A percentile compares a stretch with the other conserved stretches of the same genome.
phyloP scores from a whole-genome alignment of 2,329 filamentous ascomycete genomes.

The Colletotrichum sp. region DNA sequence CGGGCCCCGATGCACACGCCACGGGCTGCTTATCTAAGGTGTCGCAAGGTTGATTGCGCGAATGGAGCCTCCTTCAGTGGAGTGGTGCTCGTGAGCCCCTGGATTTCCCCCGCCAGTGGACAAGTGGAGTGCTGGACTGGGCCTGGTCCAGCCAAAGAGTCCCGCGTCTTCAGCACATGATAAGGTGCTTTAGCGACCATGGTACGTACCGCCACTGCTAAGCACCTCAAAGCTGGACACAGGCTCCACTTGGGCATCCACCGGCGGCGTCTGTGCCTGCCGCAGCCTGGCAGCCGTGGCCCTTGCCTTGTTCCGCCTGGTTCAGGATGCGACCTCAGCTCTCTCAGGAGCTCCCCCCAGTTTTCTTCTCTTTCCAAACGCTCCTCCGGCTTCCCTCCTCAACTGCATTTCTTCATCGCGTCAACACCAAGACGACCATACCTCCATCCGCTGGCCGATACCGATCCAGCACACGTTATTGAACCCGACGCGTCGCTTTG shows the following conservation, averaged over 20 bases:
- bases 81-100: background rate
- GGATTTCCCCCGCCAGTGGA: background rate
- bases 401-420: conserved; percentile 12
- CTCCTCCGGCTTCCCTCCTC: background rate
- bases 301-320: conserved; percentile 13
- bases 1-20: conserved; percentile 7
- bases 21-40: conserved; percentile 4
- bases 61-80: background rate
- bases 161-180: background rate
- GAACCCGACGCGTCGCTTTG: background rate
- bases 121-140: background rate
- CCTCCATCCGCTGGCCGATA: background rate
- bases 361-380: conserved; percentile 20
- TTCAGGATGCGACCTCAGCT: conserved; percentile 18
- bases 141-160: background rate
- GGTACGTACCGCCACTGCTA: background rate
- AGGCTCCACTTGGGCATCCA: conserved; percentile 6
- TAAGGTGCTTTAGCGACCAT: background rate
- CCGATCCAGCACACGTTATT: background rate
- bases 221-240: background rate
- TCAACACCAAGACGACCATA: background rate
- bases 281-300: conserved; percentile 5
- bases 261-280: conserved; percentile 16
- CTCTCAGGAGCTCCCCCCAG: conserved; percentile 21
- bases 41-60: background rate